Conservation (phyloP, 768 basidiomycete species). For the Scleroderma bovista region DNA sequence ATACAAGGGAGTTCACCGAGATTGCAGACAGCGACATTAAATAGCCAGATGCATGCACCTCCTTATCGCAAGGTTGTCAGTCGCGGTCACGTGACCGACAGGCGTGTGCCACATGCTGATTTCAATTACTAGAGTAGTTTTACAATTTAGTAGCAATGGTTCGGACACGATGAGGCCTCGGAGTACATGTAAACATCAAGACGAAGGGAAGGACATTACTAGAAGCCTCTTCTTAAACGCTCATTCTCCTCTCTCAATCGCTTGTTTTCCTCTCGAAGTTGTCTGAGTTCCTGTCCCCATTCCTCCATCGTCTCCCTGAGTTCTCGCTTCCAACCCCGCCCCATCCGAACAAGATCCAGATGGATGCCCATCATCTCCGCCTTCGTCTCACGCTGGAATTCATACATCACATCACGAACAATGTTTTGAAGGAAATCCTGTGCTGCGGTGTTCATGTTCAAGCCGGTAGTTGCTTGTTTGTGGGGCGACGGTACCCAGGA, state of each 20-base stretch:
- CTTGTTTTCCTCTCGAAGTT: slow-evolving; percentile 41
- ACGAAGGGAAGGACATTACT: not conserved
- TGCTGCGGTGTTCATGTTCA: slow-evolving; percentile 27
- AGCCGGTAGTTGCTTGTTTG: slow-evolving; percentile 20
- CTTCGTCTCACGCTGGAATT: slow-evolving; percentile 63
- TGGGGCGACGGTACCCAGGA: slow-evolving; percentile 38
- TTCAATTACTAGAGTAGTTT: too few species aligned
- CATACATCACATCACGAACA: slow-evolving; percentile 67
- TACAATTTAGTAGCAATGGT: too few species aligned
- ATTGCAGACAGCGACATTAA: slow-evolving; percentile 8
- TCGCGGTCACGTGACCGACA: not conserved
- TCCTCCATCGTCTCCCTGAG: slow-evolving; percentile 57
- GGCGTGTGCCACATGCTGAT: too few species aligned
- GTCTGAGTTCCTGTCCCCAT: slow-evolving; percentile 50
- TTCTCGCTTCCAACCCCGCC: slow-evolving; percentile 62
- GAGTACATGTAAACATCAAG: not conserved
- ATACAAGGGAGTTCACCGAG: slow-evolving; percentile 23
- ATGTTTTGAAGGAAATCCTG: slow-evolving; percentile 62
- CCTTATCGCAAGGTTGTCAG: slow-evolving; percentile 9
- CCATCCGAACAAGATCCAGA: slow-evolving; percentile 67
- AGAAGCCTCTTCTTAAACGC: slow-evolving; percentile 40
- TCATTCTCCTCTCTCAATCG: slow-evolving; percentile 65
- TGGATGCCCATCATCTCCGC: slow-evolving; percentile 74
- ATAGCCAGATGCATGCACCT: not conserved
- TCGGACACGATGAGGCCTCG: too few species aligned